Base-by-base conservation (phyloP, 257 asterid species). In the Forsythia viridissima region DNA sequence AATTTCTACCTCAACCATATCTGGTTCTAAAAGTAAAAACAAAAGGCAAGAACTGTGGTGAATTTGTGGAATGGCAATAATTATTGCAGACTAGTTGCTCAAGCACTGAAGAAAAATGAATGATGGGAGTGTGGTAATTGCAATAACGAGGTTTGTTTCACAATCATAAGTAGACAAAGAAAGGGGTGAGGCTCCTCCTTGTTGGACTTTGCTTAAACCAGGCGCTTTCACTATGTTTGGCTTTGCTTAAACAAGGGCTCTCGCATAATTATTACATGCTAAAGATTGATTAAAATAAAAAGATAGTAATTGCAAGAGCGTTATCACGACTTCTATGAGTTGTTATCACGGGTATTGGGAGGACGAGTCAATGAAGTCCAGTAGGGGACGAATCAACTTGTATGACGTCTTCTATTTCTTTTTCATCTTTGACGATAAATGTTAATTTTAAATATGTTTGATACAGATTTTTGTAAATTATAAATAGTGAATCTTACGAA, bases 221-320 rank as follows among this genome's bases (percentile, higher is more conserved):
- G 85, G 87, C 80, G 77, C 87, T 78, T 70, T 70, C 61, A 30
- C 13, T 61, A 65, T 82, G 86, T 81, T 80, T 15, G 72, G 80
- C 84, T 82, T 89, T 86, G 87, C 91, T 88, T 88, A 86, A 80
- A 86, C 86, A 86, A 79, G 80, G 85, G 86, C 85, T 80, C 89
- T 84, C 77, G 39, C 87, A 46, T 77, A 77, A 89, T 88, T 76
- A 88, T 85, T 63, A 55, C 74, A 74, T 24, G 42, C 61, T 86
- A 79, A 74, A 77, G 41, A 44, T 30, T 76, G 44, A 63, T 71
- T 43, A 55, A 42, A 37, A 21, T 48, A 67, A 75, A 34, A 72
- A 73, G 13, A 63, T 9, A 43, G 57, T 37, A 42, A 73, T 36
- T 79, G 30, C 68, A 48, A 51, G 52, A 7, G 12, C 44, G 16